Conservation (phyloP, 2,329 filamentous ascomycete genomes). For the Xylariaceae sp. region DNA sequence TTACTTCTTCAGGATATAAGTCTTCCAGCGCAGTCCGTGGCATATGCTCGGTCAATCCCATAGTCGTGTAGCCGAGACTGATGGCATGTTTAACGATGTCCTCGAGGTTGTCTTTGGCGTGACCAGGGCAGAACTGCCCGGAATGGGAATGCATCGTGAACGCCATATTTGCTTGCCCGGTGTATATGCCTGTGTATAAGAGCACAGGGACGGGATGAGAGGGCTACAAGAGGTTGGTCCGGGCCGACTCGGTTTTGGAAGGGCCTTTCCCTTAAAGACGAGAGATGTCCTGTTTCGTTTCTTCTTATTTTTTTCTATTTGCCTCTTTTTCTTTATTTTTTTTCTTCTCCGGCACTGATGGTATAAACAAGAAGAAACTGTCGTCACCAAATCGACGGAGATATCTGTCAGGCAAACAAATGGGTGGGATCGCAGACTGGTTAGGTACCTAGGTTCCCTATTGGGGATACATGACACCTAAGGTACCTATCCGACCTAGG, state of each 20-base stretch:
- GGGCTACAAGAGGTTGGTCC: background rate
- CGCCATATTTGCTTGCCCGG: slow-evolving; percentile 56
- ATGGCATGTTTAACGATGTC: slow-evolving; percentile 78
- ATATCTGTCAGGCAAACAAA: no score
- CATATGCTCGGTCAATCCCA: slow-evolving; percentile 94
- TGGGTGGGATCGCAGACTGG: no score
- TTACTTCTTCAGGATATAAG: slow-evolving; percentile 86
- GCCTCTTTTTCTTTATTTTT: no score
- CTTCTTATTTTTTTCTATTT: background rate
- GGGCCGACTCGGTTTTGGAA: background rate
- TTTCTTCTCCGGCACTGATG: no score
- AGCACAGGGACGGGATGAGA: no score
- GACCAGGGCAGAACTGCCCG: slow-evolving; percentile 89
- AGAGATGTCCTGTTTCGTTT: background rate
- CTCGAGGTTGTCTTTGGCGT: slow-evolving; percentile 81
- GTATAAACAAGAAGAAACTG: no score
- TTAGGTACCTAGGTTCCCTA: no score
- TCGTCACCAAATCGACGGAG: no score
- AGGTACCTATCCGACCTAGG: no score
- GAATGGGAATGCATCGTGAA: slow-evolving; percentile 98
- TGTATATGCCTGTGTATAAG: background rate
- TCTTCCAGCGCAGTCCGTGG: slow-evolving; percentile 68
- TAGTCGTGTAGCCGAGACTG: slow-evolving; percentile 68
- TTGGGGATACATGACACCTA: no score
- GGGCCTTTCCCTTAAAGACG: background rate